Evolutionary conservation across 1,139 yeast genomes (phyloP).

Genomic region (Eremothecium coryli): DNA sequence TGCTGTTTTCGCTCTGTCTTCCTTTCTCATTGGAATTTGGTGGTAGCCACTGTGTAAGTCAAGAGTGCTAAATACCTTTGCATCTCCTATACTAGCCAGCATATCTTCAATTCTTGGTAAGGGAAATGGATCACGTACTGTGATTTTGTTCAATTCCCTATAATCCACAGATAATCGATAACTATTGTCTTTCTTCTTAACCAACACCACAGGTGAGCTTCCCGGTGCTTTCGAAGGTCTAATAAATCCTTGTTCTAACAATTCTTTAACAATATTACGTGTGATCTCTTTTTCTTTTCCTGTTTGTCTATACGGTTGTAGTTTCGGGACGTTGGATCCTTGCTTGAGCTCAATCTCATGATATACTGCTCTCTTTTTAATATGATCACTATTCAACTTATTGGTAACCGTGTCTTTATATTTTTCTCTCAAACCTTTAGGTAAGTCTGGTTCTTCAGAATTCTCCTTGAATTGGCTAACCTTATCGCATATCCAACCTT

Average conservation of each 20-base stretch:
- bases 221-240: slow-evolving; percentile 14
- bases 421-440: background rate
- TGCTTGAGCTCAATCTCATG: slow-evolving; percentile 8
- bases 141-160: slow-evolving; percentile 18
- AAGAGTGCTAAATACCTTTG: slow-evolving; percentile 9
- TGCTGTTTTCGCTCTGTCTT: slow-evolving; percentile 10
- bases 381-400: background rate
- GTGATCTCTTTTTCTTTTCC: slow-evolving; percentile 7
- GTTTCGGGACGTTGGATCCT: slow-evolving; percentile 7
- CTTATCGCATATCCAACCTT: background rate
- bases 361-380: background rate
- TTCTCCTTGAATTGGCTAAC: background rate
- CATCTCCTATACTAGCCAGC: slow-evolving; percentile 9
- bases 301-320: slow-evolving; percentile 10
- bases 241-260: slow-evolving; percentile 13
- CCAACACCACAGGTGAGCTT: slow-evolving; percentile 18
- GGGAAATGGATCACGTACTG: slow-evolving; percentile 20
- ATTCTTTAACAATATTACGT: slow-evolving; percentile 8
- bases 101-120: slow-evolving; percentile 22
- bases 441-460: background rate
- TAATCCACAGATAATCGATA: slow-evolving; percentile 23
- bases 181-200: slow-evolving; percentile 20
- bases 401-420: slow-evolving; percentile 5
- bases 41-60: slow-evolving; percentile 15
- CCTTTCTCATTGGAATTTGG: slow-evolving; percentile 12